Conservation (phyloP, 257 asterid genomes). For the Anisodus tanguticus region DNA sequence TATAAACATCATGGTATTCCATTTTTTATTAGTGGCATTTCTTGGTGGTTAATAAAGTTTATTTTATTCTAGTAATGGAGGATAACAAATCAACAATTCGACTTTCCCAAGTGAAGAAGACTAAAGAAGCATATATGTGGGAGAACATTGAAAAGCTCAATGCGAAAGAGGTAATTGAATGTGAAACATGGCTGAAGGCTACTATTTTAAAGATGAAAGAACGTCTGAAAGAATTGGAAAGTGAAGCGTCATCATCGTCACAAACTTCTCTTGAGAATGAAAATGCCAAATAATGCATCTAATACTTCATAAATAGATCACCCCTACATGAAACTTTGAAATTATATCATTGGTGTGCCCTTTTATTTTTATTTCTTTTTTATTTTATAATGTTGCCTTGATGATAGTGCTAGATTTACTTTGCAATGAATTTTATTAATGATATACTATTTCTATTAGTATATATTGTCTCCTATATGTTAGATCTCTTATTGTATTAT, state of each 20-base stretch:
- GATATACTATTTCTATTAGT: background rate
- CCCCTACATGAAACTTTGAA: no score
- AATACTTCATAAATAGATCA: background rate
- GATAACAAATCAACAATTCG: no score
- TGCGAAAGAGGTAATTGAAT: background rate
- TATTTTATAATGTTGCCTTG: no score
- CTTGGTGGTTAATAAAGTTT: background rate
- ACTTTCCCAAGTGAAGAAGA: background rate
- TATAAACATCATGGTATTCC: background rate
- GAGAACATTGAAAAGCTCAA: background rate
- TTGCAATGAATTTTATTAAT: background rate
- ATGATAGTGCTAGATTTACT: no score
- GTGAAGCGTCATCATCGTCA: background rate
- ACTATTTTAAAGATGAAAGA: background rate
- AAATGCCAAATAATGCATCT: background rate
- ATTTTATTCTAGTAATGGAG: background rate
- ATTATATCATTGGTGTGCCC: no score
- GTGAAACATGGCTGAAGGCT: background rate
- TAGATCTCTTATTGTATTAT: no score
- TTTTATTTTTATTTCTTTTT: no score
- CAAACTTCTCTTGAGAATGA: background rate
- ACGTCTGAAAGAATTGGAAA: background rate
- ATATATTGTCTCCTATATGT: no score
- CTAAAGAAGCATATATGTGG: no score
- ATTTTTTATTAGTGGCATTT: background rate